A percentile compares a stretch with the other conserved stretches of the same genome.
phyloP scores from a whole-genome alignment of 345 rosid species.

The Sisymbrium irio region DNA sequence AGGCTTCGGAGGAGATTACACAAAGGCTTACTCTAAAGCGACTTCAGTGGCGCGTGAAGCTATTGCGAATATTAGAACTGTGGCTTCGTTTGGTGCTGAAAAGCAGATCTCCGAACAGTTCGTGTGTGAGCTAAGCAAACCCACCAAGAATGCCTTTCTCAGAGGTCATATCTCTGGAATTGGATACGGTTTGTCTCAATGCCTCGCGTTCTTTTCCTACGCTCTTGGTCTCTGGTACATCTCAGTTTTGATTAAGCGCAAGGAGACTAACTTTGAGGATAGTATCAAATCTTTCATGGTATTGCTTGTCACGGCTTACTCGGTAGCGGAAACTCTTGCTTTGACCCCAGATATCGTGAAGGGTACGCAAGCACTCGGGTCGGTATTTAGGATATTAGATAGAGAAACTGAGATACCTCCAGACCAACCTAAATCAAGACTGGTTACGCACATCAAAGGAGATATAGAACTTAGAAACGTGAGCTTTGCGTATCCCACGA shows the following conservation, averaged over 20 bases:
- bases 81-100: conserved; percentile 74
- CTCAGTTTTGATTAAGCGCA: conserved; percentile 53
- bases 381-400: conserved; percentile 62
- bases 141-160: conserved; percentile 54
- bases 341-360: conserved; percentile 78
- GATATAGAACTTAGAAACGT: conserved; percentile 57
- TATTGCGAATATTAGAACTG: conserved; percentile 63
- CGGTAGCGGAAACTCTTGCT: conserved; percentile 75
- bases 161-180: conserved; percentile 78
- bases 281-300: conserved; percentile 70
- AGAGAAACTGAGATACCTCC: conserved; percentile 52
- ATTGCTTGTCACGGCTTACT: conserved; percentile 54
- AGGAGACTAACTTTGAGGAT: conserved; percentile 50
- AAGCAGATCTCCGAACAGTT: conserved; percentile 50
- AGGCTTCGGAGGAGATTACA: conserved; percentile 80
- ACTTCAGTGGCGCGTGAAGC: conserved; percentile 74
- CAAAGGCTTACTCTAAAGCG: conserved; percentile 57
- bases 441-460: conserved; percentile 48
- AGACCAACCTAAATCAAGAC: conserved; percentile 37
- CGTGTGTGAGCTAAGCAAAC: conserved; percentile 50
- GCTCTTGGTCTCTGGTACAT: conserved; percentile 89
- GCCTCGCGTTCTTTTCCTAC: conserved; percentile 55
- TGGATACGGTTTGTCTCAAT: conserved; percentile 71
- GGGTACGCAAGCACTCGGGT: conserved; percentile 70
- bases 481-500: conserved; percentile 57